Conservation (phyloP, 73 alveolate genomes). For the Durusdinium trenchii region DNA sequence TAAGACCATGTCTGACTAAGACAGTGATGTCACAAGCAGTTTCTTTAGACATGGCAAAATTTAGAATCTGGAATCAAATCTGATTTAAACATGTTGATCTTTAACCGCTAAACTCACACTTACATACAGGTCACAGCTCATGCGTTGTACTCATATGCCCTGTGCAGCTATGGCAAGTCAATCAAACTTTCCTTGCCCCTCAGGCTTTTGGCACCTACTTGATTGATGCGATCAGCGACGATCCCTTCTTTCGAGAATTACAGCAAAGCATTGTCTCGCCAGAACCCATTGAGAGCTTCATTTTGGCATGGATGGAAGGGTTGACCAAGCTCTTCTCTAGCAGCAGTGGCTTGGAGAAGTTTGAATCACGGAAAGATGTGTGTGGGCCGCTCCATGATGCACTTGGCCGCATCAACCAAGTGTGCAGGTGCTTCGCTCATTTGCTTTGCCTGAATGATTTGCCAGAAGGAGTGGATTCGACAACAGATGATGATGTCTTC, state of each 20-base stretch:
- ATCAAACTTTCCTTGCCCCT: neutral
- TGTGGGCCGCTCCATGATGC: neutral
- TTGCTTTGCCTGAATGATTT: neutral
- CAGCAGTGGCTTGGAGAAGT: too few relatives aligned
- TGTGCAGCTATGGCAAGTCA: too few relatives aligned
- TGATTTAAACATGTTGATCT: too few relatives aligned
- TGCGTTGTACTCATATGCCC: too few relatives aligned
- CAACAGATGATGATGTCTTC: neutral
- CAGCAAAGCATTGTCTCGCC: neutral
- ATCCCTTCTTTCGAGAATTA: neutral
- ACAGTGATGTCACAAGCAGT: too few relatives aligned
- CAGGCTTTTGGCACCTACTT: neutral
- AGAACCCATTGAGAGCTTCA: neutral
- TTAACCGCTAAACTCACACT: too few relatives aligned
- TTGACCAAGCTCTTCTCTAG: too few relatives aligned
- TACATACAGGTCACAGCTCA: too few relatives aligned
- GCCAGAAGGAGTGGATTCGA: neutral
- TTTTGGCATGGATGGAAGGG: neutral
- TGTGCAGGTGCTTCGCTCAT: neutral
- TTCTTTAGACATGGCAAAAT: too few relatives aligned
- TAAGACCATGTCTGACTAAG: too few relatives aligned
- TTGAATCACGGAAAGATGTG: neutral
- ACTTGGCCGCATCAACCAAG: neutral
- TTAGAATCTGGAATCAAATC: too few relatives aligned
- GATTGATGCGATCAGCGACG: neutral